Conservation (phyloP, 192 early-diverging fungal genomes). For the Linnemannia hyalina region DNA sequence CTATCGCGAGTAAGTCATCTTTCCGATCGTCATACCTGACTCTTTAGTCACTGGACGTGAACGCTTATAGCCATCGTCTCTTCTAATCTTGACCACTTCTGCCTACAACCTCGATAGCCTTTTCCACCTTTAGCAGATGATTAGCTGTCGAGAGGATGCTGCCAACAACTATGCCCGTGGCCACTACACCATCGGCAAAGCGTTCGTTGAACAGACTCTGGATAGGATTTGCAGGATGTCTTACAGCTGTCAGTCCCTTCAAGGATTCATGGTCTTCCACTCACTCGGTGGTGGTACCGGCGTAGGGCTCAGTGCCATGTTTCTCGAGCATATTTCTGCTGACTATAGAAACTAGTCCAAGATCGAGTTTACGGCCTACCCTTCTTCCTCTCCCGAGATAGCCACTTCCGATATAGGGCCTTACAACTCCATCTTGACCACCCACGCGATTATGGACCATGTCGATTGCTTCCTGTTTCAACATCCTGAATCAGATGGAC, state of each 20-base stretch:
- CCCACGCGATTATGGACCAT: constrained; percentile 99
- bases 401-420: constrained; percentile 98
- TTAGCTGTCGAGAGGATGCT: constrained; percentile 99
- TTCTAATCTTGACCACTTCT: background rate
- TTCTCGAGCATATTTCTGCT: constrained; percentile 97
- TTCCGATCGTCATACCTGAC: background rate
- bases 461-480: constrained; percentile 98
- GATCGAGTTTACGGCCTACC: constrained; percentile 99
- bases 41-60: background rate
- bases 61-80: no score
- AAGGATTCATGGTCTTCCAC: constrained; percentile 99
- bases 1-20: constrained; percentile 83
- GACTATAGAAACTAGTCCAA: constrained; percentile 99
- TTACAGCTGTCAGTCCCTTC: constrained; percentile 97
- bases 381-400: constrained; percentile 87
- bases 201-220: constrained; percentile 95
- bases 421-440: constrained; percentile 99
- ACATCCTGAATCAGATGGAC: constrained; percentile 99
- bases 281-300: constrained; percentile 99
- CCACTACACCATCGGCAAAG: constrained; percentile 99
- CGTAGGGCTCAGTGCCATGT: constrained; percentile 96
- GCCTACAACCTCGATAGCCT: constrained; percentile 22
- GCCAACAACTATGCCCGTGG: constrained; percentile 99
- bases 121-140: constrained; percentile 91
- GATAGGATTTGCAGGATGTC: constrained; percentile 97